phyloP scores from a whole-genome alignment of 352 stramenopile genomes.

The Phytophthora sp. region DNA sequence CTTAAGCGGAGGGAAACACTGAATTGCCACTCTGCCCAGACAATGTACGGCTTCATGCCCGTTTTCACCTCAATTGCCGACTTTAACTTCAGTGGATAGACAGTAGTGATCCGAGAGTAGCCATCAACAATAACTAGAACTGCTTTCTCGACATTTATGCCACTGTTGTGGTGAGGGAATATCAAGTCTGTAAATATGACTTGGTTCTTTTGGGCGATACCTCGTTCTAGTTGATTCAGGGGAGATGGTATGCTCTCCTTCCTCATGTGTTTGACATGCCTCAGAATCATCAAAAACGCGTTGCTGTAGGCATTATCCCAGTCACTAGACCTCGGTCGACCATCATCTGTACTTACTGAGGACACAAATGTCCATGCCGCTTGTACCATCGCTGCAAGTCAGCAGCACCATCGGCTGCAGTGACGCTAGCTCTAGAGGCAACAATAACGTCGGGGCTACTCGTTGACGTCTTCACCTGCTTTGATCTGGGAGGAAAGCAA shows the following conservation, averaged over 20 bases:
- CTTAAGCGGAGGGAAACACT: not conserved
- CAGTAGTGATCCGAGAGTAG: constrained; percentile 4
- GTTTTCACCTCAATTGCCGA: not conserved
- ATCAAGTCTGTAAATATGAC: constrained; percentile 5
- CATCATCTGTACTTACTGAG: constrained; percentile 13
- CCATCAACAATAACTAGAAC: constrained; percentile 11
- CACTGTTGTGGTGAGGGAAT: not conserved
- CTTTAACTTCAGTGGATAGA: constrained; percentile 18
- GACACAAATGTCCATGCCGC: constrained; percentile 4
- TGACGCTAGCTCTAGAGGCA: not conserved
- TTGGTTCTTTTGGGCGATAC: constrained; percentile 4
- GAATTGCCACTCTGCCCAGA: constrained; percentile 4
- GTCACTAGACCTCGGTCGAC: not conserved
- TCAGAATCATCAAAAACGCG: not conserved
- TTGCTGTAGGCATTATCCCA: not conserved
- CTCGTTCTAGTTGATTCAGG: not conserved
- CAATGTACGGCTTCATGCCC: constrained; percentile 6
- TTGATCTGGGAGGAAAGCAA: not conserved
- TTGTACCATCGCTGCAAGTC: not conserved
- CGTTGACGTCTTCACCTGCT: too few species aligned
- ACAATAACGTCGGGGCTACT: too few species aligned
- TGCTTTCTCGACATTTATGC: not conserved
- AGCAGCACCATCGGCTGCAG: not conserved
- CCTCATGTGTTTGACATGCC: not conserved
- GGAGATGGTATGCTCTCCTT: constrained; percentile 4